phyloP scores from a whole-genome alignment of 1,284 basidiomycete genomes.

The Ustilago cynodontis region DNA sequence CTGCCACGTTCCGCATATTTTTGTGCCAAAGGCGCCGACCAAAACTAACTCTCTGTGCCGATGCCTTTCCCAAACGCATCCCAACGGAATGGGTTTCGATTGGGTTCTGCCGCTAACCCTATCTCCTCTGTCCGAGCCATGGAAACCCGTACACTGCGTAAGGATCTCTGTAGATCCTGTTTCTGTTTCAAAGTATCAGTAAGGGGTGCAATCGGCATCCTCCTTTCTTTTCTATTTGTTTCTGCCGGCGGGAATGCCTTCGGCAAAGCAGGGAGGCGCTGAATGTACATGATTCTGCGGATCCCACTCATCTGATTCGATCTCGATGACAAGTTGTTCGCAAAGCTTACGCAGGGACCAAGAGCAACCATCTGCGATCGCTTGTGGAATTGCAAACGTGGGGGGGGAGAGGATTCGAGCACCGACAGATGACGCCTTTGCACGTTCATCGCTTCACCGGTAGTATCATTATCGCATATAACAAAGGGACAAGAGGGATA shows the following conservation, averaged over 20 bases:
- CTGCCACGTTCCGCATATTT: slow-evolving; percentile 7
- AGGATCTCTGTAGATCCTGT: not conserved
- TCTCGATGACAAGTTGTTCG: no score
- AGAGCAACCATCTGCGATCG: no score
- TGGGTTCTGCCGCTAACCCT: no score
- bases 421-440: slow-evolving; percentile 1
- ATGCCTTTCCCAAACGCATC: not conserved
- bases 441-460: no score
- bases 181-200: not conserved
- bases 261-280: not conserved
- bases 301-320: no score
- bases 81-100: no score
- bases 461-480: not conserved
- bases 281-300: not conserved
- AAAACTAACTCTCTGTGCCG: not conserved
- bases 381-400: no score
- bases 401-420: not conserved
- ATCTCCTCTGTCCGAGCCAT: slow-evolving; percentile 3
- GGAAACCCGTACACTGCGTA: slow-evolving; percentile 8
- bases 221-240: not conserved
- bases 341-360: no score
- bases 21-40: not conserved
- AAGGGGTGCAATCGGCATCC: not conserved
- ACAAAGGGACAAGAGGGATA: not conserved
- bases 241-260: not conserved